A percentile compares a stretch with the other conserved stretches of the same genome.
These are phyloP conservation scores for Fraxinus paxiana DNA, from an alignment of 305 asterid genomes.

Conservation along the genomic window DNA sequence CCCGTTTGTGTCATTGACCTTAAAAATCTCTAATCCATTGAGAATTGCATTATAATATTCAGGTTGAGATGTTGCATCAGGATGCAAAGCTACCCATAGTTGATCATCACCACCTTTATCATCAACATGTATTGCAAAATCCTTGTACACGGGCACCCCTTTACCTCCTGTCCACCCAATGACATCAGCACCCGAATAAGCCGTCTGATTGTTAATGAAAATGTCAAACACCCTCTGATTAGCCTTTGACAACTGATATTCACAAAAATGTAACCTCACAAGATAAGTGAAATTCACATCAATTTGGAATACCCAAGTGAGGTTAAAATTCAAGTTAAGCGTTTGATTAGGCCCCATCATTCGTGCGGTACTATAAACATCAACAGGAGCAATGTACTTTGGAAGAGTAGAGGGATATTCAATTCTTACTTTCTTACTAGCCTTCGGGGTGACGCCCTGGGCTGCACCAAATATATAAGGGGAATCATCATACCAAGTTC, in stretches of 20 bases:
- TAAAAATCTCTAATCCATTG: conserved; percentile 33
- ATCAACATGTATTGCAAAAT: conserved; percentile 18
- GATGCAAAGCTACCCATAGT: conserved; percentile 26
- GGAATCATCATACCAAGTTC: conserved; percentile 29
- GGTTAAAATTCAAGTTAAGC: conserved; percentile 10
- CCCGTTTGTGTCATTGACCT: conserved; percentile 17
- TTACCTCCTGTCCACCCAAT: conserved; percentile 14
- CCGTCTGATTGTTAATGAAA: conserved; percentile 20
- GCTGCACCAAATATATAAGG: conserved; percentile 23
- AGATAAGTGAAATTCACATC: conserved; percentile 28
- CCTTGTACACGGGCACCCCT: conserved; percentile 19
- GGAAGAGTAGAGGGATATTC: conserved; percentile 14
- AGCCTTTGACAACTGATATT: conserved; percentile 1
- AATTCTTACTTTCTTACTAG: conserved; percentile 5
- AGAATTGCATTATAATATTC: conserved; percentile 21
- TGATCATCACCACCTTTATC: not conserved
- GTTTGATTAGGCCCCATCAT: conserved; percentile 17
- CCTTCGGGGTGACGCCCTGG: conserved; percentile 2
- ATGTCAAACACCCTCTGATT: conserved; percentile 23
- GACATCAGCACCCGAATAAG: conserved; percentile 19
- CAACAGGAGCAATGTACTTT: conserved; percentile 20
- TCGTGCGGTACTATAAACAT: conserved; percentile 21
- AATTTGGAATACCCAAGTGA: conserved; percentile 24
- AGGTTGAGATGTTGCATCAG: not conserved
- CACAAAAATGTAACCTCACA: conserved; percentile 30